Evolutionary conservation across 805 yeast genomes (phyloP).

Genomic region (Candida ponderosae): DNA sequence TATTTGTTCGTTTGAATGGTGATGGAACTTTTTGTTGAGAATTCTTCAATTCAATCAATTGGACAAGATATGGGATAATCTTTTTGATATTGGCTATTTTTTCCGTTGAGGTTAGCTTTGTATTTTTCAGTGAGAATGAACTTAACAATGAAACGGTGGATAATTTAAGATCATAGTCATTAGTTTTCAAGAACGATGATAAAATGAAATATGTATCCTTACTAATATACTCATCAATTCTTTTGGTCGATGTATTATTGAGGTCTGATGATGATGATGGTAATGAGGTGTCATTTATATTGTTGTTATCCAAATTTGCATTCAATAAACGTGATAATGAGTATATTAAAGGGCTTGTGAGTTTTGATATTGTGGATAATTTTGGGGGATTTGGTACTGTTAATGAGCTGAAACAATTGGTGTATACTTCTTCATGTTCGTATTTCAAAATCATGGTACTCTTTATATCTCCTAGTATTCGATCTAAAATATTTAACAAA

Average conservation of each 20-base stretch:
- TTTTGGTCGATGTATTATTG: background rate
- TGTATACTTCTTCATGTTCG: slow-evolving; percentile 1
- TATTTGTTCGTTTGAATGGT: slow-evolving; percentile 9
- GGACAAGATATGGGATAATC: slow-evolving; percentile 15
- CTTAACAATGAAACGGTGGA: slow-evolving; percentile 12
- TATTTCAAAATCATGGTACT: slow-evolving; percentile 1
- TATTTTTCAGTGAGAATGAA: slow-evolving; percentile 12
- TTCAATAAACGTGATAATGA: slow-evolving; percentile 13
- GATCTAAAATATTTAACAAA: slow-evolving; percentile 5
- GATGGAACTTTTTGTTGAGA: background rate
- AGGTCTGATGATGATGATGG: slow-evolving; percentile 1
- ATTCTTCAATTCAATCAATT: slow-evolving; percentile 9
- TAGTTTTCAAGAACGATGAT: slow-evolving; percentile 14
- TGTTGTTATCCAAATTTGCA: slow-evolving; percentile 5
- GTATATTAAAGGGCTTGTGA: slow-evolving; percentile 13
- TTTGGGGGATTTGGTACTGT: slow-evolving; percentile 13
- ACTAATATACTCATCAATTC: slow-evolving; percentile 10
- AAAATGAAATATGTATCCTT: slow-evolving; percentile 12
- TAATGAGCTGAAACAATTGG: slow-evolving; percentile 9
- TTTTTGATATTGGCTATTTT: slow-evolving; percentile 10
- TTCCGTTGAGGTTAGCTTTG: background rate
- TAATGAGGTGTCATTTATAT: no score
- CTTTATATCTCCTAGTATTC: slow-evolving; percentile 3
- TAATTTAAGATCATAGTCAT: slow-evolving; percentile 14
- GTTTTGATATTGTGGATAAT: slow-evolving; percentile 7